These are phyloP conservation scores for Arabidopsis lyrata DNA, from an alignment of 441 rosid species.

Conservation along the genomic window DNA sequence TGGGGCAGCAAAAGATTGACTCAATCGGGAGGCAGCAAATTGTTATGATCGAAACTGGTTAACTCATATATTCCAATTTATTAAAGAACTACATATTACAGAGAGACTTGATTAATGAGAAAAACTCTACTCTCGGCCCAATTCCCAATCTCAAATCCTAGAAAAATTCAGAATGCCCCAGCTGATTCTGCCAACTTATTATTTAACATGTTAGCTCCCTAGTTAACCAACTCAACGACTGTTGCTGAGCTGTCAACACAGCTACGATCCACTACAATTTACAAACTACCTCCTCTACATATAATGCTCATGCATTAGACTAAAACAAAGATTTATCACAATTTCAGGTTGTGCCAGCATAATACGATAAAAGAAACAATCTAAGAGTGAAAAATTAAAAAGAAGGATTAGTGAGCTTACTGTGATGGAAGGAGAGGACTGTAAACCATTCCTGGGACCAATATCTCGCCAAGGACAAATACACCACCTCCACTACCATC, in stretches of 20 bases:
- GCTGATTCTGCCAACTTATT: background rate
- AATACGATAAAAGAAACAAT: background rate
- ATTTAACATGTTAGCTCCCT: conserved; percentile 6
- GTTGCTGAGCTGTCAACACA: conserved; percentile 12
- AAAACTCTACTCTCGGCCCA: background rate
- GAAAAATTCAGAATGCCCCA: background rate
- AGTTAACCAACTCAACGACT: background rate
- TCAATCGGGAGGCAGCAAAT: background rate
- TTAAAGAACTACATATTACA: background rate
- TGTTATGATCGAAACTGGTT: background rate
- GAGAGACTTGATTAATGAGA: conserved; percentile 1
- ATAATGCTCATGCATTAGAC: conserved; percentile 14
- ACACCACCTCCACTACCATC: conserved; percentile 78
- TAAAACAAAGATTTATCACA: background rate
- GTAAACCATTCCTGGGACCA: conserved; percentile 75
- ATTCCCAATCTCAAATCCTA: background rate
- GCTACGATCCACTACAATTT: background rate
- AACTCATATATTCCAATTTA: background rate
- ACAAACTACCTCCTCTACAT: conserved; percentile 5
- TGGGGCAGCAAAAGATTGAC: conserved; percentile 3
- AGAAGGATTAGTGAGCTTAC: conserved; percentile 49
- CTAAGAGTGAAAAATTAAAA: background rate
- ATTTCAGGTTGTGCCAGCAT: conserved; percentile 15
- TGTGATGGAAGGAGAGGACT: conserved; percentile 74
- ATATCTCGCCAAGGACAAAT: conserved; percentile 81